Evolutionary conservation across 352 stramenopile genomes (phyloP), one percentile per base, ranked within the genome.

Genomic region (Pythium dissimile): DNA sequence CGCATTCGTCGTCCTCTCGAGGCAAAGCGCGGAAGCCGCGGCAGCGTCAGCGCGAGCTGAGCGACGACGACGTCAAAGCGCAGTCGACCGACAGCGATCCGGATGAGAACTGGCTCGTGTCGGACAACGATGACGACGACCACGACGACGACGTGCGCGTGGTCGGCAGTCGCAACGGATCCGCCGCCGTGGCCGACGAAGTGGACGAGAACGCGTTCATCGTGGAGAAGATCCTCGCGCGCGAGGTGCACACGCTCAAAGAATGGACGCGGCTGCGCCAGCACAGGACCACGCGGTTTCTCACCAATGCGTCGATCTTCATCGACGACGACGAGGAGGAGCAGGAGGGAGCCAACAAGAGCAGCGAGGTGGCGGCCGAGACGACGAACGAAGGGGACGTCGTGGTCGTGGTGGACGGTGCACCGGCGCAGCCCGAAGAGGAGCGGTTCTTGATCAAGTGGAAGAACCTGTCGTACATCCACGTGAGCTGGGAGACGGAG

Each of bases 371-470:
- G 16, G 47, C 16, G 3, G 23, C 34, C 23, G 16, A 50, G 24
- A 13, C 32, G 18, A 52, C 20, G 20, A 20, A 46, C 16, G 34
- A 24, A 31, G 27, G 13, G 24, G 57, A 59, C 12, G 56, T 64
- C 15, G 54, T 64, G 9, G 54, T 71, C 18, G 44, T 71, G 0
- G 21, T 66, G 15, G 49, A 58, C 23, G 48, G 47, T 16, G 21
- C 13, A 21, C 26, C 41, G 42, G 54, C 66, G 50, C 16, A 70
- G 38, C 66, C 80, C 27, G 75, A 82, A 10, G 81, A 88, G 34
- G 76, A 94, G 50, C 76, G 85, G n/a, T 97, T 94, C 31, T 61
- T 97, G 52, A 73, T 97, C 48, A 97, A 97, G 58, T 97, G 89
- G 89, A 91, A 91, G 51, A 84, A 76, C 10, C 59, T 96, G 12